Evolutionary conservation across 257 asterid species (phyloP), one percentile per base, ranked within the genome.

Genomic region (Solanum bukasovii): DNA sequence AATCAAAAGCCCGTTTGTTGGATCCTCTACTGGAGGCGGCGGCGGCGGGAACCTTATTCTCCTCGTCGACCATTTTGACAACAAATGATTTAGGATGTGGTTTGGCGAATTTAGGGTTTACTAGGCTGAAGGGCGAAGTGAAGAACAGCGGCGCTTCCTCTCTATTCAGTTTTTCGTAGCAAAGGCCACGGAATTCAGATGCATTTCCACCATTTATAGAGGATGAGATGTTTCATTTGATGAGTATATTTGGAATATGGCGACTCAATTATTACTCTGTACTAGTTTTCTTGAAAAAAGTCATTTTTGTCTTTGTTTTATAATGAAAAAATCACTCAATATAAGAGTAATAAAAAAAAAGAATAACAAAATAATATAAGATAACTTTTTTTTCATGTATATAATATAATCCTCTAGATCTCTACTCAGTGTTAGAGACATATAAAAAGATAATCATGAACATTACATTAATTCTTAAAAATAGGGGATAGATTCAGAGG

Each of bases 1-100:
- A 78, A 21, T 34, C 89, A 70, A 88, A 81, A 52, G 88, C 20
- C 34, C 95, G 93, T 71, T 93, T 94, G 56, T 92, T 91, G 35
- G 96, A 87, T 23, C 87, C 86, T 88, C 86, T 87, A 14, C 67
- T 88, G 59, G 33, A 72, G 37, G 34, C 82, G 21, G 21, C 61
- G 37, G 34, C 13, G 84, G 84, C n/a, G 84, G 84, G 87, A 34
- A 84, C 37, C 56, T 23, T 87, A 84, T 88, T 88, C 72, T 91
- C 93, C 8, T 68, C 52, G 83, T 89, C 90, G 10, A 91, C 94
- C 97, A 94, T 94, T 74, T 6, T 78, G 89, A 74, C 49, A 42
- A 27, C 38, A 74, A 37, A 74, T 79, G 65, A 79, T 44, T 29
- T n/a, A 81, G 85, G 42, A 49, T 40, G 46, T 23, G 13, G 5